A percentile compares a stretch with the other conserved stretches of the same genome.
Conservation (phyloP, 345 rosid species). For the Acer negundo region DNA sequence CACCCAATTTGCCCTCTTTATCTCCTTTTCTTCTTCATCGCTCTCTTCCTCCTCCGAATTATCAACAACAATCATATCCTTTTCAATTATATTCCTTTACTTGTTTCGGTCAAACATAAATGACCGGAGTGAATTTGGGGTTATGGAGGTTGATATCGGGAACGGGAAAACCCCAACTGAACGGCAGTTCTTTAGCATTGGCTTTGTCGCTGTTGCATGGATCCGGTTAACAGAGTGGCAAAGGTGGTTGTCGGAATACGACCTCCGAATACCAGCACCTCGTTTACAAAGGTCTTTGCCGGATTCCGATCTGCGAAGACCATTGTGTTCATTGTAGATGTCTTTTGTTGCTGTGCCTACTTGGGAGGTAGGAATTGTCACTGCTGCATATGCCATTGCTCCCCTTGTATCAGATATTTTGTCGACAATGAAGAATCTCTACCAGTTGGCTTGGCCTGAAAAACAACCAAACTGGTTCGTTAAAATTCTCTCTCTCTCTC, state of each 20-base stretch:
- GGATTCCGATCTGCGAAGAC: constrained; percentile 60
- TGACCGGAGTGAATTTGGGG: constrained; percentile 53
- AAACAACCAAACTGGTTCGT: constrained; percentile 19
- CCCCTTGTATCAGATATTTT: constrained; percentile 17
- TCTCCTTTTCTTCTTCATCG: constrained; percentile 30
- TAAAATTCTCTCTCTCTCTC: not conserved
- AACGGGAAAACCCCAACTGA: constrained; percentile 63
- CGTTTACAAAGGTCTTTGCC: constrained; percentile 47
- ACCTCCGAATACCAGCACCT: constrained; percentile 47
- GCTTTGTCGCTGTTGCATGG: constrained; percentile 45
- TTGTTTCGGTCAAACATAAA: constrained; percentile 64
- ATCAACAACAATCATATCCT: constrained; percentile 24
- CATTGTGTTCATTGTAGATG: constrained; percentile 44
- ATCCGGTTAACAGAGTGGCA: constrained; percentile 40
- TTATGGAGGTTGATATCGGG: constrained; percentile 54
- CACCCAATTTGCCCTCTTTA: constrained; percentile 72
- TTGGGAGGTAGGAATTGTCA: constrained; percentile 49
- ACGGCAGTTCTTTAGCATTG: constrained; percentile 55
- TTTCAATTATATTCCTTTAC: constrained; percentile 38
- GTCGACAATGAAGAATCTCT: not conserved
- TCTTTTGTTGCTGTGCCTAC: constrained; percentile 30
- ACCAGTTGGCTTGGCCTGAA: constrained; percentile 8
- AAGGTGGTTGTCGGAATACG: constrained; percentile 67
- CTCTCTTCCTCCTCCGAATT: constrained; percentile 26
- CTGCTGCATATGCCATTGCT: constrained; percentile 57